Evolutionary conservation across 305 asterid species (phyloP).

Genomic region (Solanum hybrid): DNA sequence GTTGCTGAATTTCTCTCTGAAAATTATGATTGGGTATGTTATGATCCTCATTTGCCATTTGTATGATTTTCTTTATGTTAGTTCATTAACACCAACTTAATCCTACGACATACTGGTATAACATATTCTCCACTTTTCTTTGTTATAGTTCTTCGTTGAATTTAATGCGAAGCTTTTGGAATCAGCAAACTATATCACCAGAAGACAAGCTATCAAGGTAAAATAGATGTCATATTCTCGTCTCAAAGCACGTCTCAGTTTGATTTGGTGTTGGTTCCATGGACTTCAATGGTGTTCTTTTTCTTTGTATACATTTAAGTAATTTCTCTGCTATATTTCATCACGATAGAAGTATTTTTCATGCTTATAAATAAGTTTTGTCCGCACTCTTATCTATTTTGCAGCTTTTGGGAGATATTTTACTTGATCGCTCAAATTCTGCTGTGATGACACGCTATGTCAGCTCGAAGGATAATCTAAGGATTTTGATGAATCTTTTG

Average conservation of each 20-base stretch:
- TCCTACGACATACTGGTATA: not conserved
- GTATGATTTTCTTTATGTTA: not conserved
- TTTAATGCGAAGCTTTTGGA: constrained; percentile 78
- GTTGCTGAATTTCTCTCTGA: constrained; percentile 56
- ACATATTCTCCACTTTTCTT: not conserved
- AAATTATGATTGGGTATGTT: constrained; percentile 63
- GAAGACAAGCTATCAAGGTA: constrained; percentile 84
- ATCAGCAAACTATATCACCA: constrained; percentile 75
- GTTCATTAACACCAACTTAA: not conserved
- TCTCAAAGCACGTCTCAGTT: not conserved
- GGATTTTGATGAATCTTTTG: constrained; percentile 76
- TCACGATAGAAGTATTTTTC: not conserved
- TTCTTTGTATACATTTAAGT: not conserved
- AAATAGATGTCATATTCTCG: not conserved
- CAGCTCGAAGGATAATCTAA: constrained; percentile 59
- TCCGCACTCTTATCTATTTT: not conserved
- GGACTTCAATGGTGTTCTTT: not conserved
- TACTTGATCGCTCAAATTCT: constrained; percentile 79
- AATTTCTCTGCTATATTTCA: not conserved
- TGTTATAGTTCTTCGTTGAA: constrained; percentile 54
- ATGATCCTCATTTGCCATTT: not conserved
- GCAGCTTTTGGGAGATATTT: constrained; percentile 84
- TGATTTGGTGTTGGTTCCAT: not conserved
- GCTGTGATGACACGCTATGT: constrained; percentile 74
- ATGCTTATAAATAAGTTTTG: not conserved